Base-by-base conservation (phyloP, 2,329 filamentous ascomycete species). In the Colletotrichum sp. region DNA sequence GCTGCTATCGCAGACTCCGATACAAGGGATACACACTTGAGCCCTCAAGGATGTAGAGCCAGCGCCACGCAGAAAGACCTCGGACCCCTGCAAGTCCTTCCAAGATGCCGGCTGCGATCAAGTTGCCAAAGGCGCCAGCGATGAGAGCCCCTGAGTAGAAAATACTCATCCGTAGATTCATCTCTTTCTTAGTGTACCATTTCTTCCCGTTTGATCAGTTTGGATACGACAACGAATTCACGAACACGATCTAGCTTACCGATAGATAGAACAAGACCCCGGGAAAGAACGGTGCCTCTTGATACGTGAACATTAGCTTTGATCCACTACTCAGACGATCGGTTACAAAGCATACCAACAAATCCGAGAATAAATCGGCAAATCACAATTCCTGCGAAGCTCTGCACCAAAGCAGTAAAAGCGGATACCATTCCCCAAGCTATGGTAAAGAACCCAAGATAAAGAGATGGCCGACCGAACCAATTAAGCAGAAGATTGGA, bases 31-130 rank as follows among this genome's bases (percentile, higher is more conserved):
- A 58, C 68, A 26, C 34, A 71, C 69, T 77, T 1, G 82, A 77
- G 2, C 87, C 86, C 71, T 89, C 87, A 0, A 86, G 81, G 36
- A 88, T 87, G 73, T 90, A 90, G 0, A 89, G 80, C 88, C 88
- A 90, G 68, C 87, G 78, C 89, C 88, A 90, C 1, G 89, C 88
- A 2, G 82, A 82, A 4, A 90, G 80, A 0, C 88, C 88, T 32
- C 83, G 83, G 2, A 77, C 78, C 21, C 81, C 79, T 80, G 81
- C 1, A 84, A 86, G n/a, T 89, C 87, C 74, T 89, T 84, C 1
- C 84, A 83, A 83, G 7, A 83, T 81, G 0, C 77, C 81, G 30
- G 81, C 81, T 0, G 81, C 81, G 1, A 83, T 76, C 4, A 83
- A 43, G 1, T 82, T 81, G 9, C 82, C 82, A 5, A 83, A 77